Percentiles rank a stretch among this genome's conserved stretches.
phyloP scores from a whole-genome alignment of 2,329 filamentous ascomycete genomes.

The Diaporthe aspalathi region DNA sequence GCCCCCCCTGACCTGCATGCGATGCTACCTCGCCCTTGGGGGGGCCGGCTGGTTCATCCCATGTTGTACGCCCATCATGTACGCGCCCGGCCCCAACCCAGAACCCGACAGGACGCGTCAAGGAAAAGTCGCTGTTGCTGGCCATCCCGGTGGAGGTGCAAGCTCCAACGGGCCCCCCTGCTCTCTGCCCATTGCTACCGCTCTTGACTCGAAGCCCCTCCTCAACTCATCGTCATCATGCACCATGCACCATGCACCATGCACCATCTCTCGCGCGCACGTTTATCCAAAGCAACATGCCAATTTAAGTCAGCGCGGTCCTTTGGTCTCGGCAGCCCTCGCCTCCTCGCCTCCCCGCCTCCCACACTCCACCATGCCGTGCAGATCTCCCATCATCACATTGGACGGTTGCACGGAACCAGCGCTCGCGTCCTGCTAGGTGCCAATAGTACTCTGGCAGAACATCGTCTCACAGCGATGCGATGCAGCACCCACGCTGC shows the following conservation, averaged over 20 bases:
- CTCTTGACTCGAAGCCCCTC: slow-evolving; percentile 17
- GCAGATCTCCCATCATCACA: slow-evolving; percentile 29
- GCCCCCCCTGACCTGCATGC: slow-evolving; percentile 27
- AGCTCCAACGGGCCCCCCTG: too few species aligned
- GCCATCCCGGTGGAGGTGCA: too few species aligned
- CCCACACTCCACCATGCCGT: slow-evolving; percentile 1
- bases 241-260: too few species aligned
- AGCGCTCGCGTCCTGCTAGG: neutral
- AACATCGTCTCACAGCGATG: slow-evolving; percentile 7
- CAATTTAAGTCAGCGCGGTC: slow-evolving; percentile 6
- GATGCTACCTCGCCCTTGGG: neutral
- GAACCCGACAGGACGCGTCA: slow-evolving; percentile 9
- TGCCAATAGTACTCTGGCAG: neutral
- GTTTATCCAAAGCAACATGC: slow-evolving; percentile 10
- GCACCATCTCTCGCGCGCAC: slow-evolving; percentile 25
- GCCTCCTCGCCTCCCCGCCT: neutral
- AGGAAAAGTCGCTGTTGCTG: neutral
- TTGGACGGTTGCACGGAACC: slow-evolving; percentile 19
- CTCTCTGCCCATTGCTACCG: too few species aligned
- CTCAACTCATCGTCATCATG: slow-evolving; percentile 14
- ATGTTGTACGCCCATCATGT: too few species aligned
- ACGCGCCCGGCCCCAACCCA: neutral
- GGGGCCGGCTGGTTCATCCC: slow-evolving; percentile 17
- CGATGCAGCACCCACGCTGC: slow-evolving; percentile 16
- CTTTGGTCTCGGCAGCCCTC: slow-evolving; percentile 19